Base-by-base conservation (phyloP, 495 filamentous ascomycete species). In the Paragyromitra xinjiangensis region DNA sequence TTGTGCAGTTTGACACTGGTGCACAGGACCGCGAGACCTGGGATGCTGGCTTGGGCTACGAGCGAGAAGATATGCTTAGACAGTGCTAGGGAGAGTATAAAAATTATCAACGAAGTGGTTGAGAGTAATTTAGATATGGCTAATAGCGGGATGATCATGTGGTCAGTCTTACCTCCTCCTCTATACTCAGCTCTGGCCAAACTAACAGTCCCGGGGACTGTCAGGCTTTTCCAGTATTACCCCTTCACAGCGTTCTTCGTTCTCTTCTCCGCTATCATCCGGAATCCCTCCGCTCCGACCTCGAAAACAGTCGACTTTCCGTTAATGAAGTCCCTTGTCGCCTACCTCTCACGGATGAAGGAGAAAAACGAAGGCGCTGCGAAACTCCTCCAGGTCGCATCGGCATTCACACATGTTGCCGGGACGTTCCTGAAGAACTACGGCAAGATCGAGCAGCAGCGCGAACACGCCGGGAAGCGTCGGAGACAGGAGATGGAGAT, bases 261-360 rank as follows among this genome's bases (percentile, higher is more conserved):
- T 82, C 39, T 87, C 81, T 61, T 87, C 86, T 80, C 87, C 82
- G 72, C 85, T 74, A 69, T 88, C 83, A 59, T 83, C 78, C 40
- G 83, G 78, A 63, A 87, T 81, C 80, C 88, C 81, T 39, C 87
- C 83, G 78, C 87, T 1, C 44, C 45, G 6, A 40, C 74, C 0
- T 79, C 73, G 1, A 78, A 19, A 26, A 59, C 59, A 1, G 68
- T 74, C 0, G 80, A 81, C 37, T 81, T 79, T 22, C 74, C 64
- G 9, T 45, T 81, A 3, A 81, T 81, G 80, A 81, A 81, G 44
- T 69, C 42, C n/a, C 80, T 81, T 6, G 80, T 81, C 24, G 42
- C 68, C 34, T 81, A 81, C 48, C 65, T 81, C 12, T 29, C 69
- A 2, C 69, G 64, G 0, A 75, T 81, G 79, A 78, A 81, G 22